phyloP scores from a whole-genome alignment of 345 rosid species.

The Heritiera littoralis region DNA sequence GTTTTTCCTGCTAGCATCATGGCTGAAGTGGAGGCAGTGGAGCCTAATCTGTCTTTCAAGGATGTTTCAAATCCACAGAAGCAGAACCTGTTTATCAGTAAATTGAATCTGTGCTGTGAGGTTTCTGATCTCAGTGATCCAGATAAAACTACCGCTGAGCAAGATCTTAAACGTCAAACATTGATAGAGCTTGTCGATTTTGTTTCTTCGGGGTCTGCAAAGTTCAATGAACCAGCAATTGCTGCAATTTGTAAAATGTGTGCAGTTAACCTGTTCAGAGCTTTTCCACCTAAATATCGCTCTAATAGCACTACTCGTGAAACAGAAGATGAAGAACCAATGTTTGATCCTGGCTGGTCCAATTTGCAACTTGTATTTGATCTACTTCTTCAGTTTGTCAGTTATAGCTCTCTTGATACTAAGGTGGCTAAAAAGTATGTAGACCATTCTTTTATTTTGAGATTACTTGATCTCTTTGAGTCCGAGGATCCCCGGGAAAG shows the following conservation, averaged over 20 bases:
- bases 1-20: conserved; percentile 78
- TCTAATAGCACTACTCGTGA: conserved; percentile 48
- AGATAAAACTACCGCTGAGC: conserved; percentile 47
- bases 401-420: conserved; percentile 53
- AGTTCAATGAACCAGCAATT: conserved; percentile 60
- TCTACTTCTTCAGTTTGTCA: conserved; percentile 57
- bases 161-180: conserved; percentile 57
- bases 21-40: conserved; percentile 74
- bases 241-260: conserved; percentile 71
- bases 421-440: conserved; percentile 69
- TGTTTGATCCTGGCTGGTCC: conserved; percentile 80
- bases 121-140: conserved; percentile 50
- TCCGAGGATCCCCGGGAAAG: conserved; percentile 85
- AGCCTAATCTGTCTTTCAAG: conserved; percentile 70
- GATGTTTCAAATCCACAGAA: conserved; percentile 67
- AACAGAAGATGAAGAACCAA: conserved; percentile 72
- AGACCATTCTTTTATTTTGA: conserved; percentile 60
- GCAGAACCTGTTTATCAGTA: conserved; percentile 70
- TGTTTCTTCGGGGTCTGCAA: conserved; percentile 65
- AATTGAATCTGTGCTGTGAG: conserved; percentile 66
- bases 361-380: conserved; percentile 70
- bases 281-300: conserved; percentile 67
- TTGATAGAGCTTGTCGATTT: conserved; percentile 65
- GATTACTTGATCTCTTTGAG: conserved; percentile 73
- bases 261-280: conserved; percentile 61